These are phyloP conservation scores for Colletotrichum karsti DNA, from an alignment of 2,329 filamentous ascomycete species.

Conservation along the genomic window DNA sequence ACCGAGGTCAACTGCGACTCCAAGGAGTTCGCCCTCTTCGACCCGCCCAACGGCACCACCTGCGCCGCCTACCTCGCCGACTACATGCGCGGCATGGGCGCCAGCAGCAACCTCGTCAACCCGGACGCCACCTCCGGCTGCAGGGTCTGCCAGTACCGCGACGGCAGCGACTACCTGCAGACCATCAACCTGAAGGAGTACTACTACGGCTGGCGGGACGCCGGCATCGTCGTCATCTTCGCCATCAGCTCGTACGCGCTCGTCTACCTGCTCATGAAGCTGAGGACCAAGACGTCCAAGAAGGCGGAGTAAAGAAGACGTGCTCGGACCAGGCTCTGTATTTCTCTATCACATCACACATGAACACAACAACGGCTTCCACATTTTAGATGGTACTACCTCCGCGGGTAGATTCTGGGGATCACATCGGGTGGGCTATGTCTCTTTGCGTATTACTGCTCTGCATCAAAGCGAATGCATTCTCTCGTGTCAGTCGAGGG, in stretches of 20 bases:
- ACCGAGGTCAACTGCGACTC: slow-evolving; percentile 54
- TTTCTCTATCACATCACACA: neutral
- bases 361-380: neutral
- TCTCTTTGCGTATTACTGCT: neutral
- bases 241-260: slow-evolving; percentile 60
- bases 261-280: slow-evolving; percentile 56
- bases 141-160: slow-evolving; percentile 67
- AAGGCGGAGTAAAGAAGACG: slow-evolving; percentile 46
- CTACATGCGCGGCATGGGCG: slow-evolving; percentile 59
- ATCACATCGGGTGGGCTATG: neutral
- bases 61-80: slow-evolving; percentile 65
- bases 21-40: slow-evolving; percentile 59
- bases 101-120: slow-evolving; percentile 63
- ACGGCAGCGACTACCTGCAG: slow-evolving; percentile 66
- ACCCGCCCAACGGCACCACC: slow-evolving; percentile 59
- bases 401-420: neutral
- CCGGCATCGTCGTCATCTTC: slow-evolving; percentile 66
- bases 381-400: neutral
- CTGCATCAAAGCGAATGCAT: neutral
- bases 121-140: slow-evolving; percentile 65
- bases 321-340: no score
- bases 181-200: slow-evolving; percentile 68
- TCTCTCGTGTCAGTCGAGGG: neutral
- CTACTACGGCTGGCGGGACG: slow-evolving; percentile 73
- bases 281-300: slow-evolving; percentile 57